Evolutionary conservation across 495 filamentous ascomycete genomes (phyloP).

Genomic region (Terfezia boudieri): DNA sequence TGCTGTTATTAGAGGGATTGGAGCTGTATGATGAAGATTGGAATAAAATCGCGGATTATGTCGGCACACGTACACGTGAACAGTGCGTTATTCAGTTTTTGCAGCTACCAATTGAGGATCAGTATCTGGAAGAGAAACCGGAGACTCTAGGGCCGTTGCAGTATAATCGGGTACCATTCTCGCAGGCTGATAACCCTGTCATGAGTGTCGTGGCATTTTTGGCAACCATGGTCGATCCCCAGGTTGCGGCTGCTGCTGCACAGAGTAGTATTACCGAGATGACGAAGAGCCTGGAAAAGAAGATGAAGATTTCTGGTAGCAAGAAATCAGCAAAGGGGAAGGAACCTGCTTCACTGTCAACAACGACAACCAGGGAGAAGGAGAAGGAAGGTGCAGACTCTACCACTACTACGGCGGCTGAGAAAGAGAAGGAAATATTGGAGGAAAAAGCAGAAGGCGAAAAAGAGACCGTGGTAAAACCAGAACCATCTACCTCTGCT

Average conservation of each 20-base stretch:
- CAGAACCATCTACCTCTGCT: slow-evolving; percentile 7
- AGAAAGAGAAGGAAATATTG: slow-evolving; percentile 32
- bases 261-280: slow-evolving; percentile 68
- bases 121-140: slow-evolving; percentile 58
- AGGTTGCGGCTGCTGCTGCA: slow-evolving; percentile 70
- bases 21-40: slow-evolving; percentile 89
- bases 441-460: slow-evolving; percentile 29
- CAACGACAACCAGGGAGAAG: not conserved
- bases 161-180: slow-evolving; percentile 60
- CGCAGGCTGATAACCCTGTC: slow-evolving; percentile 77
- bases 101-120: slow-evolving; percentile 74
- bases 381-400: not conserved
- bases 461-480: slow-evolving; percentile 19
- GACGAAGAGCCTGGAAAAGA: slow-evolving; percentile 45
- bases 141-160: slow-evolving; percentile 35
- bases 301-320: slow-evolving; percentile 34
- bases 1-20: slow-evolving; percentile 67
- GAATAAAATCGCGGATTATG: slow-evolving; percentile 75
- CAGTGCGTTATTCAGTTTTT: slow-evolving; percentile 94
- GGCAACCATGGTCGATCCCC: slow-evolving; percentile 66
- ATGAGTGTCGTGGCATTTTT: slow-evolving; percentile 88
- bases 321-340: slow-evolving; percentile 32
- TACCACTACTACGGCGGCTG: not conserved
- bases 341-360: slow-evolving; percentile 16
- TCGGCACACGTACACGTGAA: slow-evolving; percentile 76